These are phyloP conservation scores for Pleurotus platypus DNA, from an alignment of 768 basidiomycete species.

Conservation along the genomic window DNA sequence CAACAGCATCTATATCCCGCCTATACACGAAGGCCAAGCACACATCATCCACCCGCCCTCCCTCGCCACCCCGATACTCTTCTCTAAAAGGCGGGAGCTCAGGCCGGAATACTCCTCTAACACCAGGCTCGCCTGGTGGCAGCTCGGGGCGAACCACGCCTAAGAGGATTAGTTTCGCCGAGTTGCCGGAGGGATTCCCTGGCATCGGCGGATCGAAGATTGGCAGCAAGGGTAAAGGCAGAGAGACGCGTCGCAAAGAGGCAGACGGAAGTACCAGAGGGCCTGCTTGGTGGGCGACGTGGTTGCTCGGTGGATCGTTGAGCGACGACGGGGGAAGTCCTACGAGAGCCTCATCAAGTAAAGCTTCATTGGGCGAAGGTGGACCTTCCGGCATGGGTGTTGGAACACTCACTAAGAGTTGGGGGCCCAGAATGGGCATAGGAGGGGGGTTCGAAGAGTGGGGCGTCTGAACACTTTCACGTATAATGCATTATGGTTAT, in stretches of 20 bases:
- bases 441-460: conserved; percentile 49
- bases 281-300: conserved; percentile 24
- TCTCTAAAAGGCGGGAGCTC: conserved; percentile 30
- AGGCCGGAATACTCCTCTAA: conserved; percentile 10
- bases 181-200: conserved; percentile 66
- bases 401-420: conserved; percentile 36
- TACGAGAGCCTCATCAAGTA: conserved; percentile 4
- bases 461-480: conserved; percentile 37
- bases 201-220: conserved; percentile 26
- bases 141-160: conserved; percentile 55
- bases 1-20: conserved; percentile 77
- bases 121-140: conserved; percentile 11
- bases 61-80: conserved; percentile 51
- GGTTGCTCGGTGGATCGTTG: conserved; percentile 15
- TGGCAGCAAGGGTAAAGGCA: conserved; percentile 24
- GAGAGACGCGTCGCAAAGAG: conserved; percentile 27
- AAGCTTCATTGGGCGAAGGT: conserved; percentile 9
- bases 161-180: conserved; percentile 77
- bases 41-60: conserved; percentile 60
- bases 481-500: neutral
- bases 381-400: conserved; percentile 19
- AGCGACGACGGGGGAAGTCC: conserved; percentile 8
- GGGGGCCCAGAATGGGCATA: conserved; percentile 39
- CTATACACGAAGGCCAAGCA: conserved; percentile 61
- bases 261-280: conserved; percentile 13